Percentiles rank a stretch among this genome's conserved stretches.
phyloP scores from a whole-genome alignment of 2,329 filamentous ascomycete species.

The Xylaria sp. region DNA sequence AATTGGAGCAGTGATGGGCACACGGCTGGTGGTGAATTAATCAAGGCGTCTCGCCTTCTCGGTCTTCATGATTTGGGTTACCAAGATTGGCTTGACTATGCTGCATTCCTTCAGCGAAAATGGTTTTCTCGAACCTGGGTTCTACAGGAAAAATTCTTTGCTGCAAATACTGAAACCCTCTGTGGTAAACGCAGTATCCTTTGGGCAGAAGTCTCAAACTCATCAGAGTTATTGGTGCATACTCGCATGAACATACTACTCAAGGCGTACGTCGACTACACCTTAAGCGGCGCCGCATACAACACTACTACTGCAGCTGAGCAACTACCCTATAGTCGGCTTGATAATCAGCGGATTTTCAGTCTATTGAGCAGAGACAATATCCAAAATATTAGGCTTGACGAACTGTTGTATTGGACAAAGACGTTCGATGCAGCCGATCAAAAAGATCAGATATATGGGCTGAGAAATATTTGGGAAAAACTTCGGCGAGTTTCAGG shows the following conservation, averaged over 20 bases:
- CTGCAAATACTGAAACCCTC: conserved; percentile 8
- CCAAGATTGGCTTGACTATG: conserved; percentile 17
- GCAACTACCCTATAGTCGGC: conserved; percentile 24
- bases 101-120: conserved; percentile 22
- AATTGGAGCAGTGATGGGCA: too few relatives aligned
- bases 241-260: conserved; percentile 22
- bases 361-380: conserved; percentile 7
- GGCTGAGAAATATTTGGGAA: neutral
- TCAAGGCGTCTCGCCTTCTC: too few relatives aligned
- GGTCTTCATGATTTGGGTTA: too few relatives aligned
- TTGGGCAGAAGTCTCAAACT: conserved; percentile 20
- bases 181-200: conserved; percentile 17
- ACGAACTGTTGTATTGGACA: conserved; percentile 23
- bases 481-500: neutral
- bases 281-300: neutral
- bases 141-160: conserved; percentile 27
- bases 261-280: conserved; percentile 18
- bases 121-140: conserved; percentile 33
- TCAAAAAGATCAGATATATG: neutral
- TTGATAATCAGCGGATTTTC: conserved; percentile 28
- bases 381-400: neutral
- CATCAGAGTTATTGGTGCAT: conserved; percentile 14
- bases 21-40: too few relatives aligned
- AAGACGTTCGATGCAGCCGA: neutral
- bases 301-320: conserved; percentile 1